Evolutionary conservation across 176 grass and related monocot species (phyloP), one percentile per base, ranked within the genome.

Genomic region (Pontederia paniculata): DNA sequence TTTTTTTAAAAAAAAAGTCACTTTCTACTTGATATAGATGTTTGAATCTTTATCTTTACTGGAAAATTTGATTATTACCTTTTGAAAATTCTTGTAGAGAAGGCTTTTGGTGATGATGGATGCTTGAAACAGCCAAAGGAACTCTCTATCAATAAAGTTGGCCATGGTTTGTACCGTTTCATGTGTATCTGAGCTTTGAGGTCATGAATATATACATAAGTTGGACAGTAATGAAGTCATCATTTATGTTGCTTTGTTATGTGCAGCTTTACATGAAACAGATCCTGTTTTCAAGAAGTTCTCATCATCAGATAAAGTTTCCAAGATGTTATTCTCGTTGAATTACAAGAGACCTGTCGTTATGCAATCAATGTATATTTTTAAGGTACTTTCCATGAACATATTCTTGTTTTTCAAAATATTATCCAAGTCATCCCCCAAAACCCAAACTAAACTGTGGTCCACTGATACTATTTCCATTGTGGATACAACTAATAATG

Each of bases 361-460:
- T 60, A 79, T 90, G 62, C 91, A 97, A 70, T 97, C 86, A 17
- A 97, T 90, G 91, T 97, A 97, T 74, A 97, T 90, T 22, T 97
- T 97, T 84, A 97, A 97, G 91, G 91, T 90, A 79, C 12, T 9
- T 59, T 69, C 13, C 48, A 42, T 37, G 44, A 12, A 14, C 44
- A 37, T 37, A 2, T 42, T 54, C 8, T 67, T 42, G 48, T 67
- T 53, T 67, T 37, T 37, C 28, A 37, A 37, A 37, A 37, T 37
- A 37, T 37, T 6, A 37, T 37, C 28, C 28, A 37, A 37, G 28
- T 37, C 28, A 37, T 37, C 28, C 28, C 28, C 28, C 0, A 37
- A 37, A 37, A 2, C 28, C 28, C 0, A 37, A 37, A 37, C 28
- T 37, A 6, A 37, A 6, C 28, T 37, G 28, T 37, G 28, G 7